Percentiles rank a stretch among this genome's conserved stretches.
Evolutionary conservation across 768 basidiomycete species (phyloP).

Genomic region (Amanita phalloides): DNA sequence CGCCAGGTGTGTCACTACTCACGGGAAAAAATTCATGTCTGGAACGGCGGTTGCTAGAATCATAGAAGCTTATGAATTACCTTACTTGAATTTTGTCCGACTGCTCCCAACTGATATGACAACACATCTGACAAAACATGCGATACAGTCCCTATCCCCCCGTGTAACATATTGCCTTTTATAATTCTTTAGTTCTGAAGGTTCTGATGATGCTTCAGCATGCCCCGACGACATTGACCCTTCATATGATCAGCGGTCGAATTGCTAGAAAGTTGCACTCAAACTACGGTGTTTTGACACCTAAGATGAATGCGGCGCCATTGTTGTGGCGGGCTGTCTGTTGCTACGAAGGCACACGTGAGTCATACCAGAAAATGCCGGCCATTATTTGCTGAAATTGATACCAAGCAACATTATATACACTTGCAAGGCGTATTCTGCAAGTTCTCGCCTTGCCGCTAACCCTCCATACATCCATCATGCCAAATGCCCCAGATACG

Average conservation of each 20-base stretch:
- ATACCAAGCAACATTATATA: conserved; percentile 50
- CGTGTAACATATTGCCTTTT: conserved; percentile 32
- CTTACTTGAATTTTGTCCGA: conserved; percentile 67
- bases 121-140: conserved; percentile 64
- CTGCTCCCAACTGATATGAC: conserved; percentile 52
- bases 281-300: conserved; percentile 49
- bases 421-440: conserved; percentile 49
- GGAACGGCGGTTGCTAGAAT: conserved; percentile 31
- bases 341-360: conserved; percentile 65
- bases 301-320: conserved; percentile 67
- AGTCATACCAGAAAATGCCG: conserved; percentile 18
- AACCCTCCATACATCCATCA: conserved; percentile 34
- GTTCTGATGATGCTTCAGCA: conserved; percentile 29
- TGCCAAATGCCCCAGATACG: conserved; percentile 23
- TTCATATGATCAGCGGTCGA: conserved; percentile 54
- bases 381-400: neutral
- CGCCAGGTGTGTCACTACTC: conserved; percentile 37
- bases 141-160: conserved; percentile 56
- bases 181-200: neutral
- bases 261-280: conserved; percentile 47
- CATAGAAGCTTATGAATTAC: conserved; percentile 66
- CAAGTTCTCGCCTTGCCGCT: conserved; percentile 47
- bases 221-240: conserved; percentile 42
- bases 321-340: conserved; percentile 70
- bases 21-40: neutral